Evolutionary conservation across 306 rosid genomes (phyloP).

Genomic region (Acacia acuminata): DNA sequence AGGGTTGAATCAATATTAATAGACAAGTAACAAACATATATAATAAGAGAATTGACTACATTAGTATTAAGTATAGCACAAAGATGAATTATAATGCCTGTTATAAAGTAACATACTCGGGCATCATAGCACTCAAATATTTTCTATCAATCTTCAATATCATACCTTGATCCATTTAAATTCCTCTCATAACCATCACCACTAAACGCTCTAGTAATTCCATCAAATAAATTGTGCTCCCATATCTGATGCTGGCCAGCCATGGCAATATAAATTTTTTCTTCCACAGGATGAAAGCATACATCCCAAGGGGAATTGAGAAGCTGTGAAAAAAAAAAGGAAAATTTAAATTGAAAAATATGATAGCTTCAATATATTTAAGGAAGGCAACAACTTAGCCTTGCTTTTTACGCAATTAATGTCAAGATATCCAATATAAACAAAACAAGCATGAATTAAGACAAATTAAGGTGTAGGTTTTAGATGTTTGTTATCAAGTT

Average conservation of each 20-base stretch:
- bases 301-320: constrained; percentile 99
- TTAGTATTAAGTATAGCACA: constrained; percentile 16
- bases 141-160: constrained; percentile 7
- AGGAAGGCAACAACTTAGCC: background rate
- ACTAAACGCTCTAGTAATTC: constrained; percentile 69
- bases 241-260: constrained; percentile 98
- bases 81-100: constrained; percentile 14
- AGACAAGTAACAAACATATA: background rate
- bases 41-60: constrained; percentile 7
- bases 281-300: constrained; percentile 85
- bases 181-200: constrained; percentile 97
- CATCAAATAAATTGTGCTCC: constrained; percentile 71
- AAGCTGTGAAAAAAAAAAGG: constrained; percentile 49
- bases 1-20: background rate
- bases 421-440: background rate
- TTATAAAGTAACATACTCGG: constrained; percentile 14
- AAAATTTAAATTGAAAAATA: background rate
- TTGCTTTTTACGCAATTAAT: background rate
- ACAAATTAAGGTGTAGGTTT: background rate
- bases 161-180: constrained; percentile 87
- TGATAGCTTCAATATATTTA: background rate
- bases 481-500: background rate
- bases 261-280: constrained; percentile 87
- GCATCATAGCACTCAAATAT: constrained; percentile 4
- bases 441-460: background rate